Percentiles rank a stretch among this genome's conserved stretches.
phyloP scores from a whole-genome alignment of 257 asterid species.

The Oldenlandia corymbosa region DNA sequence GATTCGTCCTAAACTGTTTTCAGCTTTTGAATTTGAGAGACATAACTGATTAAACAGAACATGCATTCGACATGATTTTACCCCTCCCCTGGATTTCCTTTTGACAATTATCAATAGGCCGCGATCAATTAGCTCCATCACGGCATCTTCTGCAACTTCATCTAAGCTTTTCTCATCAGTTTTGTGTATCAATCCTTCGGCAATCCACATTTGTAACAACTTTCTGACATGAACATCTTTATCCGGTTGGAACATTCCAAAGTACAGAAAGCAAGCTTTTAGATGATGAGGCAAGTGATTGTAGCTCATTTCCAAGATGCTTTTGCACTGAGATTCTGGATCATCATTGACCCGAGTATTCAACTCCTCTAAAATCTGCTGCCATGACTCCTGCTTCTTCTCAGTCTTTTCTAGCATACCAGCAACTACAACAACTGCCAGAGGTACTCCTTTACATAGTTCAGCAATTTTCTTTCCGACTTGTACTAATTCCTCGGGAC shows the following conservation, averaged over 20 bases:
- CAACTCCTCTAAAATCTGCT: slow-evolving; percentile 1
- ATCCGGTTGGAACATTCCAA: neutral
- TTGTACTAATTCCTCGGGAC: neutral
- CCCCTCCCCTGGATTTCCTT: slow-evolving; percentile 3
- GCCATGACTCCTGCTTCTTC: neutral
- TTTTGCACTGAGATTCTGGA: neutral
- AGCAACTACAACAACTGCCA: slow-evolving; percentile 2
- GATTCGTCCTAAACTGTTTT: neutral
- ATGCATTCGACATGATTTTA: slow-evolving; percentile 2
- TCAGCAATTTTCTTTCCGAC: neutral
- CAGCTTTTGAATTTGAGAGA: neutral
- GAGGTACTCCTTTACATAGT: neutral
- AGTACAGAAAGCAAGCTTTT: no score
- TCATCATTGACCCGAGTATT: neutral
- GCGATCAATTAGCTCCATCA: slow-evolving; percentile 1
- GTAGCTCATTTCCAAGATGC: slow-evolving; percentile 3
- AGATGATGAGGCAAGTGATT: neutral
- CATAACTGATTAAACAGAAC: neutral
- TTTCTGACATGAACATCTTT: neutral
- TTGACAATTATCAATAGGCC: neutral
- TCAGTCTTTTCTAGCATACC: neutral
- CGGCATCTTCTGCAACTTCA: neutral
- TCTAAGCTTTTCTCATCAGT: neutral
- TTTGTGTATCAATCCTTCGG: neutral
- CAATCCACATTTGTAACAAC: slow-evolving; percentile 1